Evolutionary conservation across 768 basidiomycete genomes (phyloP), one percentile per base, ranked within the genome.

Genomic region (Trametes cingulata): DNA sequence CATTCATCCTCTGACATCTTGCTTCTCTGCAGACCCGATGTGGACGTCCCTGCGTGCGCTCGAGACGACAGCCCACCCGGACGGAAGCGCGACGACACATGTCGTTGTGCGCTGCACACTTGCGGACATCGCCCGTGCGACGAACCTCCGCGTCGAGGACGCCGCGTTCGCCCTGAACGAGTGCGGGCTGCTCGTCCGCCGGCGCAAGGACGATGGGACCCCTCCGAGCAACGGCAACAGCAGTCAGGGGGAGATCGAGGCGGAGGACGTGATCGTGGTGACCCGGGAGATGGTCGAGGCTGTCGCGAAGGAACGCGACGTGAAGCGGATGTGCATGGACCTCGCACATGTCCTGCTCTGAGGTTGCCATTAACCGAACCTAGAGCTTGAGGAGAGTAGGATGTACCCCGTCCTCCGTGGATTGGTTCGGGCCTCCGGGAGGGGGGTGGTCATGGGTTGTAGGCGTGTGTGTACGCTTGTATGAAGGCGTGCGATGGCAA

Each of bases 91-190:
- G 6, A 83, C 82, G 36, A 85, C 85, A 6, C 87, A 93, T 63
- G 80, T 90, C 57, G 77, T 82, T 41, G 80, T 90, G 25, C 75
- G 75, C 20, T 92, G 90, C 71, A 87, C 88, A 19, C 80, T 98
- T n/a, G 77, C 76, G 9, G 86, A 91, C 36, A 84, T 98, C 57
- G 88, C 93, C 1, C 77, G 79, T 17, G 90, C 88, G 27, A 92
- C 92, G 47, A 88, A 91, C 72, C 76, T 98, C 53, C 83, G 91
- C 1, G 72, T 86, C 0, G 93, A 97, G 56, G 96, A 98, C 71
- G 85, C 87, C 0, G 89, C 93, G 0, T 95, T 93, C 73, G 93
- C 95, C 2, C 73, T 98, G 65, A 88, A 90, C 56, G 93, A 95
- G 70, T 88, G 90, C 60, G 93, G 94, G 27, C 73, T 98, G 54